phyloP scores from a whole-genome alignment of 2,329 filamentous ascomycete genomes.

The Talaromyces albobiverticillius region DNA sequence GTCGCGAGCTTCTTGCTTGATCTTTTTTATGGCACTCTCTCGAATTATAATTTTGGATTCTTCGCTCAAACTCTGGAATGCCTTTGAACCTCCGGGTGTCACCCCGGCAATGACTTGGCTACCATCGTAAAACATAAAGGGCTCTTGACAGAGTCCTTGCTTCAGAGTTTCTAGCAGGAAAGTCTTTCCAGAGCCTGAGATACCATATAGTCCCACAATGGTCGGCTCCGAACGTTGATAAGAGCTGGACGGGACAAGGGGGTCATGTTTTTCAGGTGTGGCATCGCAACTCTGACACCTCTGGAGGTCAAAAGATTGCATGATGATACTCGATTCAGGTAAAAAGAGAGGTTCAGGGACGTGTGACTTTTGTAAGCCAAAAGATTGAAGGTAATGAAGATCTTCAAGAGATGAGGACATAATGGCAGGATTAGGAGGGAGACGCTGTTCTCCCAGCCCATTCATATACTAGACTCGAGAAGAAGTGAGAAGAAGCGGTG shows the following conservation, averaged over 20 bases:
- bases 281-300: conserved; percentile 5
- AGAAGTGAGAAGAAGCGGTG: background rate
- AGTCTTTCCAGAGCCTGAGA: conserved; percentile 55
- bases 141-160: conserved; percentile 27
- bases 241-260: conserved; percentile 1
- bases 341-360: background rate
- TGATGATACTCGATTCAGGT: background rate
- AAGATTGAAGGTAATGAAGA: conserved; percentile 5
- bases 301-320: background rate
- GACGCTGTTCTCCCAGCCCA: background rate
- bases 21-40: conserved; percentile 44
- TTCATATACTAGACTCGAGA: conserved; percentile 3
- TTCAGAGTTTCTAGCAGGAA: conserved; percentile 44
- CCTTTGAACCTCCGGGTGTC: conserved; percentile 46
- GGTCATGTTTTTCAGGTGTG: background rate
- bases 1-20: conserved; percentile 37
- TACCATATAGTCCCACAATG: conserved; percentile 55
- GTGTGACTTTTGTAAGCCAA: background rate
- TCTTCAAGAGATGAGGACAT: background rate
- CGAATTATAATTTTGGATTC: conserved; percentile 40
- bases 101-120: conserved; percentile 47
- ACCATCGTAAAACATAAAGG: conserved; percentile 54
- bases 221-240: conserved; percentile 27
- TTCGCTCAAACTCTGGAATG: conserved; percentile 45
- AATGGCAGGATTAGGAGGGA: background rate